A percentile compares a stretch with the other conserved stretches of the same genome.
Conservation (phyloP, 1,284 basidiomycete genomes). For the Cutaneotrichosporon cyanovorans region DNA sequence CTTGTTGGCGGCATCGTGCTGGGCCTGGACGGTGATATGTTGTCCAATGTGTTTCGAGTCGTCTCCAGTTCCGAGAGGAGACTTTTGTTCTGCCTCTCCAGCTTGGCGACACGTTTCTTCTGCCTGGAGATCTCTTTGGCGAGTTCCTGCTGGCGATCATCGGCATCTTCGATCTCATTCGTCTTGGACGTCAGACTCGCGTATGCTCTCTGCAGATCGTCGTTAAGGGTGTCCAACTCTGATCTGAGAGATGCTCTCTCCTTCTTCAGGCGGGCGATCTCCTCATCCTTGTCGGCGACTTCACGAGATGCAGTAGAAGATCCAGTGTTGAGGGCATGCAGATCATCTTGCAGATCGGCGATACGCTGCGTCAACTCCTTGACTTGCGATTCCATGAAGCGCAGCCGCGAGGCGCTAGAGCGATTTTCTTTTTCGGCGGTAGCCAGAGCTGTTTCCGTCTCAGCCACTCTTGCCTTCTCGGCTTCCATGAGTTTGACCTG, state of each 20-base stretch:
- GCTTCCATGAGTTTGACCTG: neutral
- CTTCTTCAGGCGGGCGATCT: conserved; percentile 9
- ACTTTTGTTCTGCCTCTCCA: conserved; percentile 9
- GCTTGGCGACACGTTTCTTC: conserved; percentile 6
- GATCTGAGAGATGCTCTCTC: conserved; percentile 27
- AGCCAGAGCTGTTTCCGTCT: neutral
- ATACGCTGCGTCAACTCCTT: conserved; percentile 7
- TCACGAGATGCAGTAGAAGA: too few relatives aligned
- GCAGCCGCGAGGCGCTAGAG: conserved; percentile 2
- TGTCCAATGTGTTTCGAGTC: conserved; percentile 2
- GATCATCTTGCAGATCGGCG: conserved; percentile 6
- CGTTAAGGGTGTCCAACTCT: conserved; percentile 17
- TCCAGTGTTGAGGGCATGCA: neutral
- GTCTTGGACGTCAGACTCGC: conserved; percentile 11
- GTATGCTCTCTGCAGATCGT: conserved; percentile 12
- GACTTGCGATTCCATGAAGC: conserved; percentile 10
- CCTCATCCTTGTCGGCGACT: neutral
- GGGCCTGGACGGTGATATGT: conserved; percentile 1
- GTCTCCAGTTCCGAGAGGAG: conserved; percentile 10
- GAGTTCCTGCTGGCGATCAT: conserved; percentile 16
- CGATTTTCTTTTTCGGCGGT: conserved; percentile 4
- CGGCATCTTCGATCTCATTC: conserved; percentile 18
- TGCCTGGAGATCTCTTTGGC: conserved; percentile 12
- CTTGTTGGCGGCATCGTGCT: neutral
- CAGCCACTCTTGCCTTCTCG: neutral